These are phyloP conservation scores for Monotropa hypopitys DNA, from an alignment of 179 eudicot species.

Conservation along the genomic window DNA sequence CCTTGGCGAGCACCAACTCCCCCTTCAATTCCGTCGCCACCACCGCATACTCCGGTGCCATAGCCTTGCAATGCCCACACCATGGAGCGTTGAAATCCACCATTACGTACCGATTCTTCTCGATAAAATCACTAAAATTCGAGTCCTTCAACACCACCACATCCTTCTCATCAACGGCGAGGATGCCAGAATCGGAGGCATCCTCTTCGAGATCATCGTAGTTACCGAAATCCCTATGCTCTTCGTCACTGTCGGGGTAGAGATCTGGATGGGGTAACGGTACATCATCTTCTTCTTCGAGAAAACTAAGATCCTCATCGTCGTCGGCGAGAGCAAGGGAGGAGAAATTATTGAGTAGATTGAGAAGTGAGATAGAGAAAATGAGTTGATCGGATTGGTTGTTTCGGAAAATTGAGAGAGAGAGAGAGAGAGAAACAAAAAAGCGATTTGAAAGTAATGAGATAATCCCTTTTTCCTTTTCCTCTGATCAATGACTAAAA, in stretches of 20 bases:
- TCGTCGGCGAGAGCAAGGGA: background rate
- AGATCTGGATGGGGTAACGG: constrained; percentile 17
- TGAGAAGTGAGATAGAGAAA: background rate
- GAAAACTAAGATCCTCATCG: constrained; percentile 65
- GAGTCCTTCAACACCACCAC: constrained; percentile 59
- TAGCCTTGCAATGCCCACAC: constrained; percentile 73
- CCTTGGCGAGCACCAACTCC: constrained; percentile 58
- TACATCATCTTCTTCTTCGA: constrained; percentile 21
- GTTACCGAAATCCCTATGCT: constrained; percentile 19
- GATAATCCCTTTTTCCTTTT: too few species aligned
- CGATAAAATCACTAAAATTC: constrained; percentile 54
- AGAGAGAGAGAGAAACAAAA: background rate
- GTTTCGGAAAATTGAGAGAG: constrained; percentile 4
- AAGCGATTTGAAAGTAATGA: too few species aligned
- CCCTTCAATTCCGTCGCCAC: constrained; percentile 75
- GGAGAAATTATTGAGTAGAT: constrained; percentile 2
- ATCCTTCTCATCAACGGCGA: constrained; percentile 51
- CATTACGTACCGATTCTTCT: constrained; percentile 58
- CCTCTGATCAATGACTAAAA: too few species aligned
- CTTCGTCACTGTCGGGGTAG: constrained; percentile 14
- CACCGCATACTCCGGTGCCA: constrained; percentile 84
- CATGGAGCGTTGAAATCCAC: constrained; percentile 95
- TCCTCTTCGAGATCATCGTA: too few species aligned
- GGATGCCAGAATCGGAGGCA: constrained; percentile 14
- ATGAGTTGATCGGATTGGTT: constrained; percentile 6